These are phyloP conservation scores for Neobulgaria alba DNA, from an alignment of 2,329 filamentous ascomycete species.

Conservation along the genomic window DNA sequence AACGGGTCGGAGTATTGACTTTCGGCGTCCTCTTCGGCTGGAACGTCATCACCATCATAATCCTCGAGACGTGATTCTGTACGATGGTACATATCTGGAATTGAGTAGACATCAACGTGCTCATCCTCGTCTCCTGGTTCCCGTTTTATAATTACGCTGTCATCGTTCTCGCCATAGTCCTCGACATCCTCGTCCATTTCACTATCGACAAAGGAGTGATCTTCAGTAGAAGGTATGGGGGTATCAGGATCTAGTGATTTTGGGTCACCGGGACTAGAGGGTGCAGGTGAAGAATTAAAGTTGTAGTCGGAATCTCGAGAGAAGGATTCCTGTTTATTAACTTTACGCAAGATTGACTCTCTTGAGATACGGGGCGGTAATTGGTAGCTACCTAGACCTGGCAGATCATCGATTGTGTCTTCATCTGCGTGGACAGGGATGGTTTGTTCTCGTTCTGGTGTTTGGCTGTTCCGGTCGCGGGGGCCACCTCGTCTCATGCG, in stretches of 20 bases:
- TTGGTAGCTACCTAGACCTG: conserved; percentile 51
- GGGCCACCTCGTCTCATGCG: conserved; percentile 55
- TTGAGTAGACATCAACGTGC: conserved; percentile 55
- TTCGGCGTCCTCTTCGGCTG: conserved; percentile 18
- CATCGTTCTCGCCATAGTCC: conserved; percentile 46
- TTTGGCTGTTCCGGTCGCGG: conserved; percentile 36
- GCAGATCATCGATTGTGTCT: conserved; percentile 51
- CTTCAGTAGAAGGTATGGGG: conserved; percentile 81
- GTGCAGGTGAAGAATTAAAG: conserved; percentile 49
- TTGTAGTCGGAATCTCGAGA: conserved; percentile 54
- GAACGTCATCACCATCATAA: conserved; percentile 5
- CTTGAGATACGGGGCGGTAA: conserved; percentile 75
- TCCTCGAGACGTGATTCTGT: conserved; percentile 35
- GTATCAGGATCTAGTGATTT: conserved; percentile 74
- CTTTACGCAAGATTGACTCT: conserved; percentile 84
- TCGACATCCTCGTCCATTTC: conserved; percentile 45
- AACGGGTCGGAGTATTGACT: conserved; percentile 44
- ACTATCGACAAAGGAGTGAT: conserved; percentile 48
- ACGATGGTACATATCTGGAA: conserved; percentile 57
- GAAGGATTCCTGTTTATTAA: conserved; percentile 53
- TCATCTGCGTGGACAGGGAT: conserved; percentile 39
- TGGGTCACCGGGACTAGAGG: conserved; percentile 49
- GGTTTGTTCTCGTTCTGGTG: conserved; percentile 25
- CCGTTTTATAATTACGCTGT: conserved; percentile 57
- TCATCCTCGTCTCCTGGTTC: conserved; percentile 54